Evolutionary conservation across 1,139 yeast genomes (phyloP), one percentile per base, ranked within the genome.

Genomic region (Candida sojae): DNA sequence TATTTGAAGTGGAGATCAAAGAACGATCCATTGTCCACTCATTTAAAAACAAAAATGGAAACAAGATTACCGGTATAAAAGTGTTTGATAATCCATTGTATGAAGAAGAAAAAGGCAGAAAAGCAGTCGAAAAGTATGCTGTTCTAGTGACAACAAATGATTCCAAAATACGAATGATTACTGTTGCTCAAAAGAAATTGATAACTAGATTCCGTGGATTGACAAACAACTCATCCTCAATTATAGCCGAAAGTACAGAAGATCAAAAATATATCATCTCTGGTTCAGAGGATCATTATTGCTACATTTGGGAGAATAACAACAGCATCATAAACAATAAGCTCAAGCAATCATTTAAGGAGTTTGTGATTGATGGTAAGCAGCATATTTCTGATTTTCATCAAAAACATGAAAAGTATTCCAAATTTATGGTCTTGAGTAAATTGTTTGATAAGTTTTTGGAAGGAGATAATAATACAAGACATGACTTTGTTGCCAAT

Each of bases 181-280:
- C 85, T 57, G 64, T 83, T 43, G 66, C 72, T n/a, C 78, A 77
- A 49, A 78, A 77, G 51, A 75, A 77, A 37, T 63, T 91, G 53
- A 83, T 86, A 34, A 82, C 84, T 36, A 77, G 87, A 45, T 84
- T 86, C 63, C 86, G 82, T 59, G 98, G 98, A 0, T 77, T 82
- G 48, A 79, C 82, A 31, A 89, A 88, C 60, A 80, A 78, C 48
- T 80, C 84, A 38, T 81, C 93, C 2, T 88, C 90, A 37, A 87
- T 88, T 45, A 76, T 75, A 21, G 96, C 96, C 0, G 69, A 81
- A 0, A 64, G 81, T 11, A 79, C 85, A 28, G 89, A 83, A 44
- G 85, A 84, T 56, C 70, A 67, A 39, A 60, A 66, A 17, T 79
- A 72, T 57, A 70, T 84, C 6, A 69, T 84, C 10, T 68, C 82